phyloP scores from a whole-genome alignment of 2,329 filamentous ascomycete species.

The Mycosphaerella sp. region DNA sequence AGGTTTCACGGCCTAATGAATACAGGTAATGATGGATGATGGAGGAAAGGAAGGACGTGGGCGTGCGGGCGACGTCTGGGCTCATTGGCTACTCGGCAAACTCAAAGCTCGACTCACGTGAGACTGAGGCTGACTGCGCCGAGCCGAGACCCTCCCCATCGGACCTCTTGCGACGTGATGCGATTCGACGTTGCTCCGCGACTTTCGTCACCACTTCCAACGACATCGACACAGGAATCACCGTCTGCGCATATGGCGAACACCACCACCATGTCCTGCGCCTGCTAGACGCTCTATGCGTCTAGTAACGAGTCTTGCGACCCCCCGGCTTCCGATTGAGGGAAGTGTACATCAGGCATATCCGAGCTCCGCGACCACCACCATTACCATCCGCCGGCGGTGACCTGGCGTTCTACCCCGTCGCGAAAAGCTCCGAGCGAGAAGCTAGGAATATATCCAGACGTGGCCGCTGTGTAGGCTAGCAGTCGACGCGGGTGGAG shows the following conservation, averaged over 20 bases:
- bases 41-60: background rate
- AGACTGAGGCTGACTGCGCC: background rate
- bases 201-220: slow-evolving; percentile 9
- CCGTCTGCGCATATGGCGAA: slow-evolving; percentile 12
- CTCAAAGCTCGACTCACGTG: background rate
- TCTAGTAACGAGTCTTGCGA: slow-evolving; percentile 29
- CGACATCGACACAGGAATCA: slow-evolving; percentile 7
- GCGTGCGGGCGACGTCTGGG: background rate
- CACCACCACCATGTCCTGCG: slow-evolving; percentile 16
- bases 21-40: background rate
- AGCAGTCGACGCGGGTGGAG: background rate
- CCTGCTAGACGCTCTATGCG: slow-evolving; percentile 32
- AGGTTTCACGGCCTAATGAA: background rate
- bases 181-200: background rate
- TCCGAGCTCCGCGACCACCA: slow-evolving; percentile 5
- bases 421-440: background rate
- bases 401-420: background rate
- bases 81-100: slow-evolving; percentile 2
- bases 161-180: background rate
- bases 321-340: slow-evolving; percentile 33
- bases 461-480: background rate
- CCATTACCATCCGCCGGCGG: background rate
- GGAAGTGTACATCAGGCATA: slow-evolving; percentile 27
- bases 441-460: background rate
- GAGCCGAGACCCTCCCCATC: slow-evolving; percentile 3